Conservation (phyloP, 2,329 filamentous ascomycete genomes). For the Alternaria triticimaculans region DNA sequence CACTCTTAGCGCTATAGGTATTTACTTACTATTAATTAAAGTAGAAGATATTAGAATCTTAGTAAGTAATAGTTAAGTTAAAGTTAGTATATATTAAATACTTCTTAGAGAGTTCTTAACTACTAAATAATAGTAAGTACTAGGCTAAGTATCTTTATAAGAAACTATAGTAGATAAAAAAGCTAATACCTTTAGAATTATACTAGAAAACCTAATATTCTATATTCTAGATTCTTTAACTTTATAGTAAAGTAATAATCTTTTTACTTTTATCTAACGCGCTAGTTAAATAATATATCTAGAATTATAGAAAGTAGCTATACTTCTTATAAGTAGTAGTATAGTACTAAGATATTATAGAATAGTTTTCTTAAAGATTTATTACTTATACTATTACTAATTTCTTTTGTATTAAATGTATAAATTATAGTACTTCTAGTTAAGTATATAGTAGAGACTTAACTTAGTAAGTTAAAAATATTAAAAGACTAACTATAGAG, state of each 20-base stretch:
- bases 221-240: not conserved
- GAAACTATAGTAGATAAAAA: not conserved
- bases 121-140: conserved; percentile 8
- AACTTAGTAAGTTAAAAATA: conserved; percentile 10
- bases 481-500: not conserved
- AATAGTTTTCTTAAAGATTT: conserved; percentile 5
- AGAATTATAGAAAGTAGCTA: conserved; percentile 13
- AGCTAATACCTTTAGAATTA: conserved; percentile 1
- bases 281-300: conserved; percentile 6
- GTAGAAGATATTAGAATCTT: conserved; percentile 16
- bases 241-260: conserved; percentile 3
- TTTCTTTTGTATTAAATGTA: conserved; percentile 15
- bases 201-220: conserved; percentile 6
- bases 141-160: not conserved
- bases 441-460: conserved; percentile 1
- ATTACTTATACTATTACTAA: conserved; percentile 1
- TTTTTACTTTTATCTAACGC: conserved; percentile 6
- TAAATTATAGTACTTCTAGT: conserved; percentile 12
- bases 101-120: not conserved
- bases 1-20: conserved; percentile 4
- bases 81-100: conserved; percentile 14
- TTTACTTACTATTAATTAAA: conserved; percentile 1
- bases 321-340: not conserved
- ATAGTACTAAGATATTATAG: conserved; percentile 6
- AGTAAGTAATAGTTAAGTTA: conserved; percentile 10